phyloP scores from a whole-genome alignment of 2,329 filamentous ascomycete genomes.

The Botryotinia convoluta region DNA sequence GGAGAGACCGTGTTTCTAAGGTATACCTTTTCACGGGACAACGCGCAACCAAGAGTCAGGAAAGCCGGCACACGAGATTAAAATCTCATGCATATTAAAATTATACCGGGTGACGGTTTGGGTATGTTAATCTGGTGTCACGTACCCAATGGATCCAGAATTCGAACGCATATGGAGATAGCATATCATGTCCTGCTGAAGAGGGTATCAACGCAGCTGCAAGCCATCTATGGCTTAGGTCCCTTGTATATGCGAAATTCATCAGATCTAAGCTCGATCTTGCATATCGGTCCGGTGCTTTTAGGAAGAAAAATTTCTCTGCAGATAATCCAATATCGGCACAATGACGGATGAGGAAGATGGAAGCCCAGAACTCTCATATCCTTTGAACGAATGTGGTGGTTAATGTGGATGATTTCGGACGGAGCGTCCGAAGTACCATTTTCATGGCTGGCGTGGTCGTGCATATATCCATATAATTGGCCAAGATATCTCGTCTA shows the following conservation, averaged over 20 bases:
- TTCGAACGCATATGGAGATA: neutral
- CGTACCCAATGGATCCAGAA: neutral
- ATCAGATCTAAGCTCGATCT: constrained; percentile 12
- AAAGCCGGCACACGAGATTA: neutral
- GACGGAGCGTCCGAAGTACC: constrained; percentile 18
- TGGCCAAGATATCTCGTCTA: constrained; percentile 11
- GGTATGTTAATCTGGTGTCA: neutral
- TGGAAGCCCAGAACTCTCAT: neutral
- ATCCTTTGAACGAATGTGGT: neutral
- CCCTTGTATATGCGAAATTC: neutral
- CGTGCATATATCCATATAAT: constrained; percentile 14
- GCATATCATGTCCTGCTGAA: constrained; percentile 20
- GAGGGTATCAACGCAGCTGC: constrained; percentile 12
- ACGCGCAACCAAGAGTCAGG: neutral
- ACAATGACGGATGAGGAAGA: constrained; percentile 1
- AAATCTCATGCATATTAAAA: neutral
- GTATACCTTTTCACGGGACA: neutral
- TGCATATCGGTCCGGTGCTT: constrained; percentile 12
- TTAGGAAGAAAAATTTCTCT: constrained; percentile 9
- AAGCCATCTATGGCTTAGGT: constrained; percentile 3
- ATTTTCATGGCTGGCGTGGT: constrained; percentile 20
- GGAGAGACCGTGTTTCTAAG: constrained; percentile 16
- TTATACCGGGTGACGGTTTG: neutral
- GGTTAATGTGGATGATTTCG: neutral
- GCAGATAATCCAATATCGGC: neutral